Evolutionary conservation across 2,329 filamentous ascomycete species (phyloP), one percentile per base, ranked within the genome.

Genomic region (Fonsecaea multimorphosa): DNA sequence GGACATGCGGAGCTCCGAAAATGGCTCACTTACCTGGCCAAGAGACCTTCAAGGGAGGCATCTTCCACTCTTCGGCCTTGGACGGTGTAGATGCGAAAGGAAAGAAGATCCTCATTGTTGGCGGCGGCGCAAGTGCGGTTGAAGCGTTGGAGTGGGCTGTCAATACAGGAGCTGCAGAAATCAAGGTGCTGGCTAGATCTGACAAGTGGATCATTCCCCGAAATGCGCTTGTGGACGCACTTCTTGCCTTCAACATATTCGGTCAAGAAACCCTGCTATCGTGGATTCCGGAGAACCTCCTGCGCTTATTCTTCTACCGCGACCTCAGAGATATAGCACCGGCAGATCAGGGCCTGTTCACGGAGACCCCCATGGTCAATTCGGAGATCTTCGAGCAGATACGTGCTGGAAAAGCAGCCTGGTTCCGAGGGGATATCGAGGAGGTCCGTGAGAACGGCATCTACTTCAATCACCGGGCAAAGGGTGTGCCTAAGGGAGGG

Each of bases 141-240:
- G 91, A 96, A 75, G 91, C 91, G 0, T 82, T 96, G 29, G 91
- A 96, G 73, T 96, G 92, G 71, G 91, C 91, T 0, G 85, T 88
- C 11, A 80, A 86, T 12, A 85, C 87, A 49, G 83, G 87, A 3
- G 91, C 91, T 0, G 80, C 81, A 7, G 87, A 91, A 72, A 88
- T 89, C 0, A 88, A 87, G 63, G 88, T 96, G 32, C 84, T 96
- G 9, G 87, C 91, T 0, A 85, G 92, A 24, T 91, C 87, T 14
- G 91, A 94, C 72, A 95, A 94, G 76, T 94, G 91, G 91, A 91
- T 95, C 68, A 93, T 94, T 59, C 92, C 92, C 0, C 85, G 92
- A 8, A 95, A 96, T 70, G 81, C 91, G 0, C 56, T 95, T 51
- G 83, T 95, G 58, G 89, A 96, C 74, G 82, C 86, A 1, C 81